Base-by-base conservation (phyloP, 2,329 filamentous ascomycete genomes). In the Penicillium concentricum region DNA sequence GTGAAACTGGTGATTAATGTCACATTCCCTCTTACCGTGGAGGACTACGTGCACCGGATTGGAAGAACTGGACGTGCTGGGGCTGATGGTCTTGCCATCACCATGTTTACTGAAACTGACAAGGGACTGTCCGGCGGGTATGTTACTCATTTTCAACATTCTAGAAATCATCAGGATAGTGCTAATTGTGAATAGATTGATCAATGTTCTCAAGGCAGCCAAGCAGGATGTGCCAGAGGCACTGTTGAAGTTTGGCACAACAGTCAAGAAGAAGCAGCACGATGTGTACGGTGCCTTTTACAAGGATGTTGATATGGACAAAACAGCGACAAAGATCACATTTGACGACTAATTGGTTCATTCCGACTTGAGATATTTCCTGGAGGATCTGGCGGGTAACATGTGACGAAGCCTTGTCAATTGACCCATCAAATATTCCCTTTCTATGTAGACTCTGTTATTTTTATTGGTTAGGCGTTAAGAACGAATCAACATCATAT, bases 191-290 rank as follows among this genome's bases (percentile, higher is more conserved):
- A 43, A 16, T 66, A 92, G 89, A 10, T 80, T 99, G 67, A 89
- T 97, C 79, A 97, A 97, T 73, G 92, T 99, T 54, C 84, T 99
- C 61, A 95, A 90, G 77, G 90, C 87, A n/a, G 92, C 94, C 24
- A 91, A 91, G 63, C 94, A 99, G 76, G 83, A 87, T 13, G 91
- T 99, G 0, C 94, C 94, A 2, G 91, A 96, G 42, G 89, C 91
- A 26, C 80, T 99, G 37, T 81, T 97, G 74, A 97, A 96, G 78
- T 99, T 97, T 67, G 94, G 94, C 68, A 96, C 92, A 22, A 97
- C 93, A 0, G 94, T 99, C 51, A 99, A 97, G 86, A 97, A 96
- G 86, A 97, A 97, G 91, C 85, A 87, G 47, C 94, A 99, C 78
- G 90, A 92, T 69, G 89, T 90, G 46, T 99, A 97, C 72, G 94